Base-by-base conservation (phyloP, 768 basidiomycete genomes). In the Serendipita sp. region DNA sequence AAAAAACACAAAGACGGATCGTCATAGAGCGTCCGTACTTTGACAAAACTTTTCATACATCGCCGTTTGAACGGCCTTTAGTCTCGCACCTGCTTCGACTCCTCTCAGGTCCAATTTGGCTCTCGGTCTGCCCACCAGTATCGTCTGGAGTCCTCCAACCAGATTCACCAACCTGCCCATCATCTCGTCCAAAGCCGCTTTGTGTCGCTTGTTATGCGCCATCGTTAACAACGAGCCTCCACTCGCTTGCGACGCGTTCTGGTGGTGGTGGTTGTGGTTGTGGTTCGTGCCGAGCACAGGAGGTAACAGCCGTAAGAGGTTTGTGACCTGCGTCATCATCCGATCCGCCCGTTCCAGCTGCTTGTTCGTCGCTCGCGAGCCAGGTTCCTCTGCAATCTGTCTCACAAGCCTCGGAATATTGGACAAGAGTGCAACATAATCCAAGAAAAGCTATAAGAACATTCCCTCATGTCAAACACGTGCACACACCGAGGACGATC, bases 401-500 rank as follows among this genome's bases (percentile, higher is more conserved):
- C 15, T 62, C 35, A 38, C 65, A 24, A 41, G 37, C 11, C 38
- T 24, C 7, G 65, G 65, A 30, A 37, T 24, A 16, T 38, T 38
- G 3, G 37, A 15, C 53, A 41, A 45, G 53, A 58, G 11, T 24
- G 54, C 51, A 35, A 58, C 47, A 53, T 89, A 92, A 67, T 92
- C 89, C 56, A 90, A 71, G 73, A 86, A 83, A 2, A 80, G 76
- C 88, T 90, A 66, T 41, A 64, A 51, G 1, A 46, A 37, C 60
- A 35, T 66, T 45, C 18, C 24, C 24, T 24, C 24, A 45, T 32
- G 10, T 68, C 10, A 63, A 30, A 47, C 1, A 28, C 8, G 13
- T 24, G 24, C 0, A 24, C 24, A 24, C 24, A 24, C 24, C 0
- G 24, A 24, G 1, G 24, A 41, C 18, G 65, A 67, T n/a, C 24